Percentiles rank a stretch among this genome's conserved stretches.
phyloP scores from a whole-genome alignment of 345 rosid genomes.

The Xanthoceras sorbifolium region DNA sequence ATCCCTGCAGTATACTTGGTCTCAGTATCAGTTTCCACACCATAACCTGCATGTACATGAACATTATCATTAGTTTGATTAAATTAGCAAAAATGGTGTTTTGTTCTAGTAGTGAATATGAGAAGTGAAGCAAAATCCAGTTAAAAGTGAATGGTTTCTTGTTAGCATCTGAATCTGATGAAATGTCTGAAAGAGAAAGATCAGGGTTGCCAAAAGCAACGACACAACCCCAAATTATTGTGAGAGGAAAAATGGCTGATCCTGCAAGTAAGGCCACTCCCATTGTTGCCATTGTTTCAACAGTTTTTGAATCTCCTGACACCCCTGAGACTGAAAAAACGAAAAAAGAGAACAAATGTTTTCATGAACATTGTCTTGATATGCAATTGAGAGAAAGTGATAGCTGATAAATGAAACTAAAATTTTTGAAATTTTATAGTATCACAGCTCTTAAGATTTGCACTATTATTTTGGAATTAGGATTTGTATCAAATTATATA shows the following conservation, averaged over 20 bases:
- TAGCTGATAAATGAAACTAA: not conserved
- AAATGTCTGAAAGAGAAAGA: constrained; percentile 34
- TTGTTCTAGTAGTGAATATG: not conserved
- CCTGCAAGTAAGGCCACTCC: constrained; percentile 52
- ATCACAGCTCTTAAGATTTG: too few species aligned
- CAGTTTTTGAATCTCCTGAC: constrained; percentile 29
- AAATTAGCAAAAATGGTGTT: not conserved
- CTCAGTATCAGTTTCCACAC: constrained; percentile 41
- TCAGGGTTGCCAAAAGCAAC: constrained; percentile 46
- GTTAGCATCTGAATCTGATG: constrained; percentile 14
- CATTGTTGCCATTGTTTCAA: constrained; percentile 35
- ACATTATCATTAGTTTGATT: not conserved
- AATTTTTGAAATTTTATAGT: too few species aligned
- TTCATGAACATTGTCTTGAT: not conserved
- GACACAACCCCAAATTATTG: constrained; percentile 48
- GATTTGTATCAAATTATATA: too few species aligned
- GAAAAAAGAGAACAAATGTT: not conserved
- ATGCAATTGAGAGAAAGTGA: not conserved
- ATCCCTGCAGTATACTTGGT: constrained; percentile 39
- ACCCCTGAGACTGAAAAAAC: constrained; percentile 31
- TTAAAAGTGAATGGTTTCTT: constrained; percentile 31
- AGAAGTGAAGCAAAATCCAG: constrained; percentile 23
- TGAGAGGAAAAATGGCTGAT: constrained; percentile 43
- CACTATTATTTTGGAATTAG: too few species aligned
- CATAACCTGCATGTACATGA: constrained; percentile 36